These are phyloP conservation scores for Amphirosellinia nigrospora DNA, from an alignment of 495 filamentous ascomycete species.

Conservation along the genomic window DNA sequence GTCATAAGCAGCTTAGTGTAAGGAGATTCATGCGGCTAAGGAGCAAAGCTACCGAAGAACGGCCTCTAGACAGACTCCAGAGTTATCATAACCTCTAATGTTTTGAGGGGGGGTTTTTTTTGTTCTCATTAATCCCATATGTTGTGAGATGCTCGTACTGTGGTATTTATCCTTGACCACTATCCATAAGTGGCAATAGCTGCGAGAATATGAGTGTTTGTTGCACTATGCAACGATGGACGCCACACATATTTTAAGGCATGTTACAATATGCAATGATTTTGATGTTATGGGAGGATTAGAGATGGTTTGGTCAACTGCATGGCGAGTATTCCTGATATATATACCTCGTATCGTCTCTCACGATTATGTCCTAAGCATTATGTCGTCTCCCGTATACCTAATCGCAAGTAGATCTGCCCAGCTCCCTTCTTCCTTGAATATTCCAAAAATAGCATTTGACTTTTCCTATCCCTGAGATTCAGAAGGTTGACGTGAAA, in stretches of 20 bases:
- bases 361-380: neutral
- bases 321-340: neutral
- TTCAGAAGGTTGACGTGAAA: constrained; percentile 31
- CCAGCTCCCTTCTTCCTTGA: neutral
- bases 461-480: neutral
- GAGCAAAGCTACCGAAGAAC: constrained; percentile 3
- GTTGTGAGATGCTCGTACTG: neutral
- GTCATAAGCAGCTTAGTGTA: constrained; percentile 33
- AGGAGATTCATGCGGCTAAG: neutral
- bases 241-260: neutral
- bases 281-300: neutral
- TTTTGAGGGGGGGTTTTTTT: too few relatives aligned
- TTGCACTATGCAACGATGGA: neutral
- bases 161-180: neutral
- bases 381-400: neutral
- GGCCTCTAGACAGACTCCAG: neutral
- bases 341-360: neutral
- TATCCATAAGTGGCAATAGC: neutral
- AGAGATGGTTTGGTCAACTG: neutral
- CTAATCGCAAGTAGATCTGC: neutral
- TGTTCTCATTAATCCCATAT: too few relatives aligned
- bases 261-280: neutral
- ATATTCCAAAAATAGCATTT: neutral
- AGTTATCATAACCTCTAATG: too few relatives aligned
- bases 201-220: neutral